Percentiles rank a stretch among this genome's conserved stretches.
phyloP scores from a whole-genome alignment of 768 basidiomycete genomes.

The Mycena kentingensis region DNA sequence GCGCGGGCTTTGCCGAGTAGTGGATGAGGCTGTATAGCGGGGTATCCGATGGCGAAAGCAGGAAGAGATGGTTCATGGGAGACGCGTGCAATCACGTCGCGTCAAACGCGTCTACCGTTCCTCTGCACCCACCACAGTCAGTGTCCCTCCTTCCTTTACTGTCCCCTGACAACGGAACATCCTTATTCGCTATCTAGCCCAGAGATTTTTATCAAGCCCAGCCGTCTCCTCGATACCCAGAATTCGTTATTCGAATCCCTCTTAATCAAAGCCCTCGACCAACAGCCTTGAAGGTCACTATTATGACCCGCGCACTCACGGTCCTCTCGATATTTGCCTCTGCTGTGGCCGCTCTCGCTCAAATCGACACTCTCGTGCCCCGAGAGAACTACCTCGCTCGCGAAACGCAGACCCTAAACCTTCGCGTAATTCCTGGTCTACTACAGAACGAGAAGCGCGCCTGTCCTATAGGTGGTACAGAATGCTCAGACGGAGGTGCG shows the following conservation, averaged over 20 bases:
- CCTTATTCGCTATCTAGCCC: no score
- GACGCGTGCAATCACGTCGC: not conserved
- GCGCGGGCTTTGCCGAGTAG: slow-evolving; percentile 73
- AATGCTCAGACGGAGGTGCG: slow-evolving; percentile 6
- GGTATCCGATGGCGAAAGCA: slow-evolving; percentile 84
- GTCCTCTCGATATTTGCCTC: not conserved
- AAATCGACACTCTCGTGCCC: not conserved
- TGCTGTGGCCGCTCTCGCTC: not conserved
- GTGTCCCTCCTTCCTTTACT: no score
- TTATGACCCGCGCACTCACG: no score
- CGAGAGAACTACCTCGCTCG: not conserved
- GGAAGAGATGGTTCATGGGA: slow-evolving; percentile 81
- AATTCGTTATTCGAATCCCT: no score
- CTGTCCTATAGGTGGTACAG: slow-evolving; percentile 9
- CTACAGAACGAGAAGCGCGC: not conserved
- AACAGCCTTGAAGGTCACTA: no score
- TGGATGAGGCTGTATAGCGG: slow-evolving; percentile 84
- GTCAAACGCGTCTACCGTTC: not conserved
- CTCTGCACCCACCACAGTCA: no score
- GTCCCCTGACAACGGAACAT: no score
- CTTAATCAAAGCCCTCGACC: no score
- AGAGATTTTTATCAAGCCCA: no score
- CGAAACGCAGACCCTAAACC: not conserved
- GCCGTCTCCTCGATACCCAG: no score
- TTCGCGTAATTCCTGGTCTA: slow-evolving; percentile 4